Evolutionary conservation across 495 filamentous ascomycete species (phyloP).

Genomic region (Penicillium canariense): DNA sequence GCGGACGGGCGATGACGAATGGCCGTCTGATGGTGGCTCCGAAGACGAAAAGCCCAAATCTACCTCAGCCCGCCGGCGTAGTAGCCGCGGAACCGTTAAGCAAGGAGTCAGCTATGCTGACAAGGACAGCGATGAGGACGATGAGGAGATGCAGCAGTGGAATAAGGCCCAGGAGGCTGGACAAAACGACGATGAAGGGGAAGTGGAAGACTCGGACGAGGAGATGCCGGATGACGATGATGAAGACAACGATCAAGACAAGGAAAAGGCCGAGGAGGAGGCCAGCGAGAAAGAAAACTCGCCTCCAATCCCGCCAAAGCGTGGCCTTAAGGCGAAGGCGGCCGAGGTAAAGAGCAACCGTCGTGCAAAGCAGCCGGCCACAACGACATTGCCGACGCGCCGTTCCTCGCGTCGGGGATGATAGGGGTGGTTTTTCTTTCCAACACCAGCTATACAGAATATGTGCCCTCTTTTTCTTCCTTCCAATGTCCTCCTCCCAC

Average conservation of each 20-base stretch:
- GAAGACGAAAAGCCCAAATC: slow-evolving; percentile 19
- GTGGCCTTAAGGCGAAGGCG: slow-evolving; percentile 11
- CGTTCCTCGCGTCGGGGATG: slow-evolving; percentile 41
- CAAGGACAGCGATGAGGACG: slow-evolving; percentile 52
- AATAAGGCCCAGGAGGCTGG: slow-evolving; percentile 22
- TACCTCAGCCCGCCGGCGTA: slow-evolving; percentile 38
- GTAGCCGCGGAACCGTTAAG: slow-evolving; percentile 35
- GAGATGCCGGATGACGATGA: slow-evolving; percentile 16
- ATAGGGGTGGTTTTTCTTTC: slow-evolving; percentile 1
- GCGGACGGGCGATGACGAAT: slow-evolving; percentile 43
- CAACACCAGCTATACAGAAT: background rate
- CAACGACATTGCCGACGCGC: slow-evolving; percentile 35
- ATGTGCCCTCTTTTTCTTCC: slow-evolving; percentile 3
- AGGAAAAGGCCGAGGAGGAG: slow-evolving; percentile 15
- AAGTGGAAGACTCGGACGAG: slow-evolving; percentile 16
- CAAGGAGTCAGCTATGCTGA: slow-evolving; percentile 53
- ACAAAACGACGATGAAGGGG: slow-evolving; percentile 26
- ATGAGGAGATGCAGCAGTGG: slow-evolving; percentile 51
- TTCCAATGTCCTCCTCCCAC: slow-evolving; percentile 7
- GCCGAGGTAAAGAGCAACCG: slow-evolving; percentile 17
- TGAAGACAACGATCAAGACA: slow-evolving; percentile 20
- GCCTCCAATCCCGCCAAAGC: slow-evolving; percentile 26
- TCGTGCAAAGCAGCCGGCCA: slow-evolving; percentile 17
- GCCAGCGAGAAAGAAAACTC: slow-evolving; percentile 25
- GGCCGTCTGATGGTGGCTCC: slow-evolving; percentile 40